Percentiles rank a stretch among this genome's conserved stretches.
These are phyloP conservation scores for Astraeus odoratus DNA, from an alignment of 768 basidiomycete species.

Conservation along the genomic window DNA sequence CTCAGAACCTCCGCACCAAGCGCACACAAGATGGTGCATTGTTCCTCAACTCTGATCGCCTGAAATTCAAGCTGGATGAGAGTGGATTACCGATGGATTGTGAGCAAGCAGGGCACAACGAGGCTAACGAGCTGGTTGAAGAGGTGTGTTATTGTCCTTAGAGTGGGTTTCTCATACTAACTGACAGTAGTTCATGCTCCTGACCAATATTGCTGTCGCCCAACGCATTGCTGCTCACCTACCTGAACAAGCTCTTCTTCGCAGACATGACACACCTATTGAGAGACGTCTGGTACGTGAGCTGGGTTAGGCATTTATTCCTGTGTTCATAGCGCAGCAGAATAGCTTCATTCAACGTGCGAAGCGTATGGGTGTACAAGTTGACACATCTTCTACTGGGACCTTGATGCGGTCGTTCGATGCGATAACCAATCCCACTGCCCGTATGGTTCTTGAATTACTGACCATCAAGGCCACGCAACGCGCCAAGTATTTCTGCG, in stretches of 20 bases:
- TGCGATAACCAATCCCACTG: slow-evolving; percentile 63
- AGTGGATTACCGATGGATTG: slow-evolving; percentile 78
- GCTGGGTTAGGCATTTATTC: not conserved
- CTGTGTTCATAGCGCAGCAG: slow-evolving; percentile 31
- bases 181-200: slow-evolving; percentile 75
- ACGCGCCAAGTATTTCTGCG: slow-evolving; percentile 95
- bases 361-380: slow-evolving; percentile 70
- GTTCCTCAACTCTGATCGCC: slow-evolving; percentile 56
- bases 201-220: slow-evolving; percentile 85
- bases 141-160: slow-evolving; percentile 50
- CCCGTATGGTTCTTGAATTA: slow-evolving; percentile 73
- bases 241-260: slow-evolving; percentile 94
- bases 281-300: slow-evolving; percentile 78
- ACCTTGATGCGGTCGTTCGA: slow-evolving; percentile 81
- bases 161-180: slow-evolving; percentile 3
- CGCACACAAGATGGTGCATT: slow-evolving; percentile 82
- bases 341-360: slow-evolving; percentile 77
- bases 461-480: slow-evolving; percentile 90
- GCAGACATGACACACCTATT: slow-evolving; percentile 89
- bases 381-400: slow-evolving; percentile 76
- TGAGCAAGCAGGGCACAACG: slow-evolving; percentile 49
- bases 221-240: slow-evolving; percentile 90
- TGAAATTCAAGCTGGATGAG: slow-evolving; percentile 77
- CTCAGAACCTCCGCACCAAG: slow-evolving; percentile 61
- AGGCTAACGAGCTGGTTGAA: slow-evolving; percentile 80